A percentile compares a stretch with the other conserved stretches of the same genome.
Evolutionary conservation across 2,329 filamentous ascomycete species (phyloP).

Genomic region (Parastagonospora avenae): DNA sequence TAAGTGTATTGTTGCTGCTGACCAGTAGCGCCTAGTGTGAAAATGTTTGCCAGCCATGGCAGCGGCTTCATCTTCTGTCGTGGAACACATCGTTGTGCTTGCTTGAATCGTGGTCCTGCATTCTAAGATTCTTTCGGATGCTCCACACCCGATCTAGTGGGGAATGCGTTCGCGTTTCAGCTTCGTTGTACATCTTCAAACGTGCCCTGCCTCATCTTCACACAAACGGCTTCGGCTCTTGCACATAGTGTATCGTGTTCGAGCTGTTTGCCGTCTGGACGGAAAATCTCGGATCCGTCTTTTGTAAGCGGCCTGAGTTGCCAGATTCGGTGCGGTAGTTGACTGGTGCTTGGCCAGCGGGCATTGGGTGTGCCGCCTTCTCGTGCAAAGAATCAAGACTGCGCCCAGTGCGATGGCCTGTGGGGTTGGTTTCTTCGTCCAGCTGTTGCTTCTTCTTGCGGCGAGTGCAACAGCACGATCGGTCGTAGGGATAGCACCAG

Average conservation of each 20-base stretch:
- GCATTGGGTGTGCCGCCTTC: conserved; percentile 17
- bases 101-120: too few species aligned
- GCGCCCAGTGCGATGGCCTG: background rate
- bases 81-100: too few species aligned
- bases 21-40: too few species aligned
- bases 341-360: conserved; percentile 10
- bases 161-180: background rate
- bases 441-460: conserved; percentile 18
- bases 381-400: conserved; percentile 18
- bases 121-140: background rate
- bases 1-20: too few species aligned
- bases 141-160: background rate
- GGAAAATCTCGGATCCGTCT: conserved; percentile 12
- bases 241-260: conserved; percentile 15
- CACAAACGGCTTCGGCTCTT: conserved; percentile 32
- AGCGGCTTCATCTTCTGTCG: too few species aligned
- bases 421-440: conserved; percentile 5
- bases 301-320: conserved; percentile 9
- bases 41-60: too few species aligned
- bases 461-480: conserved; percentile 31
- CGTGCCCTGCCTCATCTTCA: conserved; percentile 8
- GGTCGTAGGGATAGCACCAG: conserved; percentile 28
- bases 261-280: conserved; percentile 22
- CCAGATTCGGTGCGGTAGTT: conserved; percentile 19
- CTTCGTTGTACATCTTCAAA: conserved; percentile 1